Evolutionary conservation across 306 rosid genomes (phyloP).

Genomic region (Prunus campanulata): DNA sequence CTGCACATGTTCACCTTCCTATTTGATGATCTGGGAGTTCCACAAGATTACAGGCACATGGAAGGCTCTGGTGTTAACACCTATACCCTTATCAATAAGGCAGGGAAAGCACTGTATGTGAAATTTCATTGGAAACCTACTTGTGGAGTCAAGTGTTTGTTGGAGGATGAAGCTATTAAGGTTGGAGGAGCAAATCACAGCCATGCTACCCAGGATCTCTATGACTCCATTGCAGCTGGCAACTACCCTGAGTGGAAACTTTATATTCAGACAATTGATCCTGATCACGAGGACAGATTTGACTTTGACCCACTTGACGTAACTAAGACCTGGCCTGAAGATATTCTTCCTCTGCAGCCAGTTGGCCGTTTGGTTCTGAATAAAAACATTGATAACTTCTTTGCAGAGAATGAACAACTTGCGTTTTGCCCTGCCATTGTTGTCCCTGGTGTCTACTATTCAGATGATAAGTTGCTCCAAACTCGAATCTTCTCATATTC

Average conservation of each 20-base stretch:
- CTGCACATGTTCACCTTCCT: conserved; percentile 79
- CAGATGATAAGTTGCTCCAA: conserved; percentile 93
- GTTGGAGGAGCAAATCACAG: conserved; percentile 96
- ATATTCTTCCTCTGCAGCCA: conserved; percentile 88
- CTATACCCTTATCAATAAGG: conserved; percentile 68
- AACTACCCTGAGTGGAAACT: conserved; percentile 98
- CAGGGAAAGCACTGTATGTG: conserved; percentile 75
- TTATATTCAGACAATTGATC: conserved; percentile 83
- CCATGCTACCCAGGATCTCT: conserved; percentile 92
- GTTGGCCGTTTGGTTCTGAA: conserved; percentile 93
- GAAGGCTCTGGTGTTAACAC: conserved; percentile 92
- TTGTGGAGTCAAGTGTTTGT: conserved; percentile 72
- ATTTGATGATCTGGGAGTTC: conserved; percentile 82
- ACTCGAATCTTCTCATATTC: conserved; percentile 81
- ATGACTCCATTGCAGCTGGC: conserved; percentile 94
- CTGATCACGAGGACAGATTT: conserved; percentile 76
- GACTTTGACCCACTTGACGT: conserved; percentile 96
- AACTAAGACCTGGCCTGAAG: conserved; percentile 98
- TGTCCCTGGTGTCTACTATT: conserved; percentile 83
- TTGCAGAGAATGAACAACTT: conserved; percentile 94
- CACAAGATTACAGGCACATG: conserved; percentile 96
- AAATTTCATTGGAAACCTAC: conserved; percentile 90
- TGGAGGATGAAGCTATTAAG: conserved; percentile 80
- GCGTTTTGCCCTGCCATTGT: conserved; percentile 83
- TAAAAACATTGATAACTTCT: conserved; percentile 89